A percentile compares a stretch with the other conserved stretches of the same genome.
These are phyloP conservation scores for Trichoderma aggressivum DNA, from an alignment of 2,329 filamentous ascomycete species.

Conservation along the genomic window DNA sequence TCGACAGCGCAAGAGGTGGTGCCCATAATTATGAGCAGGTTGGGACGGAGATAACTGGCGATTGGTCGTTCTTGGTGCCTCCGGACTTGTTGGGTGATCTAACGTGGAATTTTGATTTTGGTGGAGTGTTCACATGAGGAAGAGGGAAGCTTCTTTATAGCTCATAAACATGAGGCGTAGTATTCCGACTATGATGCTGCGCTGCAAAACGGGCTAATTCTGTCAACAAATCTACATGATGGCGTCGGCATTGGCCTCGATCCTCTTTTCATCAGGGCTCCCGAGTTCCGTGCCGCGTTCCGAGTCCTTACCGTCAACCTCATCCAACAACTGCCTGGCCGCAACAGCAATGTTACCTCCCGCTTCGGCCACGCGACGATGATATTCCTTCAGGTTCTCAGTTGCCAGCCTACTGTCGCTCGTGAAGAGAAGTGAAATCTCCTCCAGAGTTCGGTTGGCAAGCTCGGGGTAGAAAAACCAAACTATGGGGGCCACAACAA, in stretches of 20 bases:
- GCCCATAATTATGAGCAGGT: not conserved
- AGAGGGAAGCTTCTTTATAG: not conserved
- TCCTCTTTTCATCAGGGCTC: constrained; percentile 10
- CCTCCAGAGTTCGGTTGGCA: constrained; percentile 20
- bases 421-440: constrained; percentile 47
- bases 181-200: not conserved
- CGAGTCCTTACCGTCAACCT: constrained; percentile 21
- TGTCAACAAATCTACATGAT: constrained; percentile 11
- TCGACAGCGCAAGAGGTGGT: not conserved
- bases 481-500: constrained; percentile 49
- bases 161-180: not conserved
- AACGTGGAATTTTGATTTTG: constrained; percentile 21
- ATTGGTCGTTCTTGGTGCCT: constrained; percentile 48
- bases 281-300: not conserved
- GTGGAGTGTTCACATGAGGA: not conserved
- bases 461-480: constrained; percentile 37
- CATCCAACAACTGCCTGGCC: constrained; percentile 23
- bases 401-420: constrained; percentile 43
- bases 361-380: constrained; percentile 23
- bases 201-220: constrained; percentile 4
- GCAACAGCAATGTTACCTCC: constrained; percentile 25
- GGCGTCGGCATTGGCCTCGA: constrained; percentile 3
- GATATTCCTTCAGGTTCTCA: constrained; percentile 41
- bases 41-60: not conserved
- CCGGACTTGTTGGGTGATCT: constrained; percentile 36